A percentile compares a stretch with the other conserved stretches of the same genome.
Evolutionary conservation across 2,329 filamentous ascomycete species (phyloP).

Genomic region (Pseudocercospora fijiensis): DNA sequence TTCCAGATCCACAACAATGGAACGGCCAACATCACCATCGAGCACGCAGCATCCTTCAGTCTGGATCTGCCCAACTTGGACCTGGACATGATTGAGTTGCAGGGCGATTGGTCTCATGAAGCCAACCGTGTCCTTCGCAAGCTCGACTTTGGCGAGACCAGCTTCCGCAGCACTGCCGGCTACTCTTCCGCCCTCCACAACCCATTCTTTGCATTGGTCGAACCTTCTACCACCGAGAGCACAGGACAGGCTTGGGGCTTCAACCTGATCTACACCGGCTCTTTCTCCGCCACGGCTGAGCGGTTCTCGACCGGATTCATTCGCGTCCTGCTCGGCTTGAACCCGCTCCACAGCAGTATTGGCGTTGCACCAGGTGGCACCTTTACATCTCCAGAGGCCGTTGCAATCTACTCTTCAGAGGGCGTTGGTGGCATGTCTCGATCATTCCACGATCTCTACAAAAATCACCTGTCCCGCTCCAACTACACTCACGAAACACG

Average conservation of each 20-base stretch:
- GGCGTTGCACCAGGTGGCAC: conserved; percentile 56
- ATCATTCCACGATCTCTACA: conserved; percentile 61
- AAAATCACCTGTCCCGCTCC: conserved; percentile 60
- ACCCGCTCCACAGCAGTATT: conserved; percentile 62
- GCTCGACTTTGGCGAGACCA: conserved; percentile 55
- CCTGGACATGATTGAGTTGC: conserved; percentile 61
- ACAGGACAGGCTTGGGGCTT: conserved; percentile 64
- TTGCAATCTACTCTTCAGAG: conserved; percentile 59
- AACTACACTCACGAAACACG: conserved; percentile 54
- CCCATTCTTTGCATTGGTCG: conserved; percentile 60
- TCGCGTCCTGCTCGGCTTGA: conserved; percentile 60
- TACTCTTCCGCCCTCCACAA: conserved; percentile 66
- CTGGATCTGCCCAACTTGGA: conserved; percentile 61
- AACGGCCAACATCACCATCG: conserved; percentile 39
- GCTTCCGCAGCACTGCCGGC: conserved; percentile 61
- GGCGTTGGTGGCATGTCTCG: conserved; percentile 64
- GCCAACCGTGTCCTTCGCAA: conserved; percentile 55
- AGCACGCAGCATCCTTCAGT: conserved; percentile 59
- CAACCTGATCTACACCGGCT: conserved; percentile 64
- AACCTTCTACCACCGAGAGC: conserved; percentile 59
- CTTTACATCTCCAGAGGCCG: conserved; percentile 62
- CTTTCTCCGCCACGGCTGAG: conserved; percentile 61
- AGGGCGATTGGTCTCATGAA: conserved; percentile 62
- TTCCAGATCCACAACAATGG: conserved; percentile 63
- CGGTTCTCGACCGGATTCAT: conserved; percentile 62